These are phyloP conservation scores for Cordyceps militaris DNA, from an alignment of 2,329 filamentous ascomycete species.

Conservation along the genomic window DNA sequence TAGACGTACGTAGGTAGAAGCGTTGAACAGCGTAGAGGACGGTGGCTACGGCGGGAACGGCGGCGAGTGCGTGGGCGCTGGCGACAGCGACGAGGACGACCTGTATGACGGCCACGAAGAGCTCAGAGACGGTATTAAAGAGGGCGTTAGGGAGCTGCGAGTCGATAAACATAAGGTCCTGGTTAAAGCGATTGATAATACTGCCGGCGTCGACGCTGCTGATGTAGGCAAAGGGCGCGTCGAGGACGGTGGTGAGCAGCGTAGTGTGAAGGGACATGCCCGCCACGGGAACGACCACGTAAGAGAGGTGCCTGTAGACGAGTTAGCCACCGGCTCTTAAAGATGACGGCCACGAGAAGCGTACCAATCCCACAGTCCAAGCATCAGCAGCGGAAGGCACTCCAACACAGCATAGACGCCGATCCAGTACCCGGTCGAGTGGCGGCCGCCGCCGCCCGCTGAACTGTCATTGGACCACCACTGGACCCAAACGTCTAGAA, in stretches of 20 bases:
- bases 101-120: neutral
- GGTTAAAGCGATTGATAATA: constrained; percentile 3
- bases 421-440: neutral
- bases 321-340: neutral
- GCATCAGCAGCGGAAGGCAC: neutral
- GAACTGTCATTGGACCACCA: constrained; percentile 4
- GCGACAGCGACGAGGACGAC: neutral
- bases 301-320: neutral
- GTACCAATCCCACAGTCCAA: neutral
- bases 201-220: neutral
- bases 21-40: neutral
- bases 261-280: neutral
- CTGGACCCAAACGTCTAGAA: neutral
- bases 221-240: constrained; percentile 4
- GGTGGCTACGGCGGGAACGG: neutral
- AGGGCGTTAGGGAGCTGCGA: neutral
- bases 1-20: neutral
- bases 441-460: neutral
- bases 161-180: constrained; percentile 3
- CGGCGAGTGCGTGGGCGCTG: neutral
- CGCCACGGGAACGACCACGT: neutral
- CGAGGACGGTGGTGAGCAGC: neutral
- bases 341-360: neutral
- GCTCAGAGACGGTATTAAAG: constrained; percentile 1
- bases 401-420: neutral